These are phyloP conservation scores for Quaeritorhiza haematococci DNA, from an alignment of 371 early-diverging fungal species.

Conservation along the genomic window DNA sequence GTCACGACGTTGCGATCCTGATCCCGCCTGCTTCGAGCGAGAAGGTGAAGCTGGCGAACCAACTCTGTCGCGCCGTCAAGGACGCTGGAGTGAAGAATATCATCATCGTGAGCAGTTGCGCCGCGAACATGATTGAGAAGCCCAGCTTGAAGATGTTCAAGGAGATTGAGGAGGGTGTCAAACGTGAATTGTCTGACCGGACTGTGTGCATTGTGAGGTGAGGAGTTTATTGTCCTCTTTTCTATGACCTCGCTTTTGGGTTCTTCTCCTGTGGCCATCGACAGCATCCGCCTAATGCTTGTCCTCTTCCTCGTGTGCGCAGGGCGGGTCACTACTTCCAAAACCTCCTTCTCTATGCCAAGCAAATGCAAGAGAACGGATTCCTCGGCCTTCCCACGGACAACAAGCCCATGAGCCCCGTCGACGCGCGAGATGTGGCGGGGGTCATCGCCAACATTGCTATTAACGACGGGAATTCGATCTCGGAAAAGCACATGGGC, in stretches of 20 bases:
- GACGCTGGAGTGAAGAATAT: constrained; percentile 7
- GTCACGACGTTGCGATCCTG: constrained; percentile 6
- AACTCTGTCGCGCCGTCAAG: constrained; percentile 4
- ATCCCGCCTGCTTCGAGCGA: constrained; percentile 8
- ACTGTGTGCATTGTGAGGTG: too few relatives aligned
- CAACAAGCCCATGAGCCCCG: not conserved
- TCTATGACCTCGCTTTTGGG: too few relatives aligned
- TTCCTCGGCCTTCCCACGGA: constrained; percentile 7
- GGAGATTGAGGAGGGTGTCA: too few relatives aligned
- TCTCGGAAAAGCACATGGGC: too few relatives aligned
- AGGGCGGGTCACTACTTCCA: constrained; percentile 8
- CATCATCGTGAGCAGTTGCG: too few relatives aligned
- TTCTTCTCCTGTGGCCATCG: too few relatives aligned
- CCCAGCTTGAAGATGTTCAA: too few relatives aligned
- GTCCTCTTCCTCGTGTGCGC: not conserved
- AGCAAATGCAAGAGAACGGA: constrained; percentile 3
- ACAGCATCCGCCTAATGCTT: constrained; percentile 3
- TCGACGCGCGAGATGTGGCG: constrained; percentile 4
- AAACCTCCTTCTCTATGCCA: constrained; percentile 6
- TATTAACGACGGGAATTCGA: too few relatives aligned
- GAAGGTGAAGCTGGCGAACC: constrained; percentile 6
- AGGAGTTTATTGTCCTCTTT: too few relatives aligned
- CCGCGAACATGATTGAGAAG: too few relatives aligned
- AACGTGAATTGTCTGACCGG: too few relatives aligned
- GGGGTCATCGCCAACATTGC: too few relatives aligned